These are phyloP conservation scores for Pseudogymnoascus sp. DNA, from an alignment of 2,329 filamentous ascomycete species.

Conservation along the genomic window DNA sequence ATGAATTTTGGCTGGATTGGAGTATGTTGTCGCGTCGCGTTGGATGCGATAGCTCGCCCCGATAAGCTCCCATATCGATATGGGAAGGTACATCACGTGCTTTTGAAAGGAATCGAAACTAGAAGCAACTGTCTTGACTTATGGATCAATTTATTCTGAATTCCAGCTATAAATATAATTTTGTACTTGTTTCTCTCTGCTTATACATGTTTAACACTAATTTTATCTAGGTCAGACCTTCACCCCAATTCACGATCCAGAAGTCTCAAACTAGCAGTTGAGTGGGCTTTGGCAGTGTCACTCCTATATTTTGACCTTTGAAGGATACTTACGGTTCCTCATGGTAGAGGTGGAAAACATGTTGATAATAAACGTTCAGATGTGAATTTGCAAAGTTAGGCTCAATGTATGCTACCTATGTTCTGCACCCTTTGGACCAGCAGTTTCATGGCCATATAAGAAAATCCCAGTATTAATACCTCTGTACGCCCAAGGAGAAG, in stretches of 20 bases:
- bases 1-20: background rate
- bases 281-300: background rate
- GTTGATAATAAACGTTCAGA: background rate
- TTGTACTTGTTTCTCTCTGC: background rate
- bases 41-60: background rate
- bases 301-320: background rate
- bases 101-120: too few relatives aligned
- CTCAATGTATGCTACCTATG: background rate
- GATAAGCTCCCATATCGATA: background rate
- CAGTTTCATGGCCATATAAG: background rate
- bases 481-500: background rate
- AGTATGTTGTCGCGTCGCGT: constrained; percentile 5
- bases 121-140: background rate
- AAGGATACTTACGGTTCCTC: background rate
- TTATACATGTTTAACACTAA: background rate
- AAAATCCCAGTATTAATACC: background rate
- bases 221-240: background rate
- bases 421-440: background rate
- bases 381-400: background rate
- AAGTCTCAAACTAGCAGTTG: background rate
- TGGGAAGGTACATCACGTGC: background rate
- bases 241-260: background rate
- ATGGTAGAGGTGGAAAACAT: background rate
- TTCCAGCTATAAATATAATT: background rate
- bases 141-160: background rate